Evolutionary conservation across 2,329 filamentous ascomycete genomes (phyloP), one percentile per base, ranked within the genome.

Genomic region (Fusarium redolens): DNA sequence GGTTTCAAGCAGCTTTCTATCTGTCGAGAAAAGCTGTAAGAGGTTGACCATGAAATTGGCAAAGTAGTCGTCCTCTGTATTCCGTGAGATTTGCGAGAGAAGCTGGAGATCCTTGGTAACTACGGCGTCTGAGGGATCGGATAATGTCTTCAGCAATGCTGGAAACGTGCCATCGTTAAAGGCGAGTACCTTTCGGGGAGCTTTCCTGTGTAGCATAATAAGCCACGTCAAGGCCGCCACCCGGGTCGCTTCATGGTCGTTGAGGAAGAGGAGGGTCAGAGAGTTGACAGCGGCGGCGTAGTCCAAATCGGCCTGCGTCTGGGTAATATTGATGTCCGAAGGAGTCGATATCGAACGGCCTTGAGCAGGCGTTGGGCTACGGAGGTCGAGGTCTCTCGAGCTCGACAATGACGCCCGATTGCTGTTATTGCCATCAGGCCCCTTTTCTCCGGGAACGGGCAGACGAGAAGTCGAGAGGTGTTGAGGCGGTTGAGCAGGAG

Each of bases 91-190:
- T 75, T 99, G 96, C 1, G 96, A 98, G 5, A 99, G 87, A 20
- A 99, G 87, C 72, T 98, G 93, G 35, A 99, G 84, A 80, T 99
- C 96, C 76, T 96, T 93, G 8, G 94, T 98, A 3, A 99, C 97
- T 11, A 99, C 96, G 22, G 95, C 93, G 80, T 99, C 96, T 12
- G 96, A 93, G 12, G 96, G 94, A 81, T 99, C 96, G 1, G 96
- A 98, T 1, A 99, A 87, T 0, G 96, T 99, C 83, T 99, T 99
- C 37, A 99, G 90, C 35, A 99, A 85, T 25, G 96, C 96, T 17
- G 96, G 96, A 79, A 99, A 99, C 1, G 96, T 98, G 54, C 96
- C 96, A 78, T 98, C 96, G 74, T 98, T 97, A 79, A 98, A 97
- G 13, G 96, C 95, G 43, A 98, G 88, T 18, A 97, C 93, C 80